Evolutionary conservation across 345 rosid genomes (phyloP).

Genomic region (Schrenkiella parvula): DNA sequence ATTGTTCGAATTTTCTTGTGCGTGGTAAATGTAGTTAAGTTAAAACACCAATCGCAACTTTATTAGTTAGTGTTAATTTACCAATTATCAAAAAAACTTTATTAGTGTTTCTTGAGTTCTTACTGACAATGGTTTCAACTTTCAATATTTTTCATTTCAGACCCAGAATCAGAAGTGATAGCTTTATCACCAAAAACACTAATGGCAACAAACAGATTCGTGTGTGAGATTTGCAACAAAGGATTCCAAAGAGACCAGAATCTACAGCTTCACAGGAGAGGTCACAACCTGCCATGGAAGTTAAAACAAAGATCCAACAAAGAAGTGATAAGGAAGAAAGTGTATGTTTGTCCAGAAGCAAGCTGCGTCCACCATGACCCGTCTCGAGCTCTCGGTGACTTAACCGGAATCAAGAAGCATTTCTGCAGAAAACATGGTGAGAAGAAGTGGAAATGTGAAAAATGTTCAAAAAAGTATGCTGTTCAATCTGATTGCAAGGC

Average conservation of each 20-base stretch:
- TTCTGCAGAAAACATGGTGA: slow-evolving; percentile 90
- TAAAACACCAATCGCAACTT: neutral
- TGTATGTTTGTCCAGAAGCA: slow-evolving; percentile 66
- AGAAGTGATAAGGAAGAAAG: slow-evolving; percentile 49
- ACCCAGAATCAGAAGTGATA: slow-evolving; percentile 87
- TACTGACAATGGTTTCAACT: neutral
- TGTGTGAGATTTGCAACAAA: slow-evolving; percentile 88
- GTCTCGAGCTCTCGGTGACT: slow-evolving; percentile 89
- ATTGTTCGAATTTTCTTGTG: neutral
- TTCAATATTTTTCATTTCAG: slow-evolving; percentile 27
- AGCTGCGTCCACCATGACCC: slow-evolving; percentile 90
- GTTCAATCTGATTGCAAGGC: slow-evolving; percentile 99
- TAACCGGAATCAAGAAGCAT: slow-evolving; percentile 96
- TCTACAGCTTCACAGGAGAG: slow-evolving; percentile 78
- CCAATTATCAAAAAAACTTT: neutral
- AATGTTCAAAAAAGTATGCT: slow-evolving; percentile 87
- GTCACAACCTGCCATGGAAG: slow-evolving; percentile 92
- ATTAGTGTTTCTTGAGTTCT: neutral
- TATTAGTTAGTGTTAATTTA: neutral
- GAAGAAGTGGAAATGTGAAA: slow-evolving; percentile 96
- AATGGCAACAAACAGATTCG: slow-evolving; percentile 73
- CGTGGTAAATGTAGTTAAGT: neutral
- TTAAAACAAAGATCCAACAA: slow-evolving; percentile 76
- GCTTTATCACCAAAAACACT: slow-evolving; percentile 77
- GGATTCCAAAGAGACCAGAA: slow-evolving; percentile 93